Conservation (phyloP, 179 eudicot species). For the Kewa caespitosa region DNA sequence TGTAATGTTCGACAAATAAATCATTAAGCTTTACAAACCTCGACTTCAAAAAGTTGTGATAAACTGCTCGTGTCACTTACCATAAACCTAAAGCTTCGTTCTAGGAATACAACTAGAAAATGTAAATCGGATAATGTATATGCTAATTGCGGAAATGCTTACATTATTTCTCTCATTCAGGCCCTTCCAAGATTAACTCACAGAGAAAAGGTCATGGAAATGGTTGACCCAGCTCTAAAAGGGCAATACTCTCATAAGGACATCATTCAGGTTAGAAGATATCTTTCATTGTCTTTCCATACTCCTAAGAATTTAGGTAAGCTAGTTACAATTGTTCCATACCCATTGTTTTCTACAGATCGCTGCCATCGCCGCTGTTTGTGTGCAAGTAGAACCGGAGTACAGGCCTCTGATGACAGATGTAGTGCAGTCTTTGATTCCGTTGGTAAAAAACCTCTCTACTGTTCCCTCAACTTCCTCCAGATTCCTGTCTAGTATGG, state of each 20-base stretch:
- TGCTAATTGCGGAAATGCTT: conserved; percentile 9
- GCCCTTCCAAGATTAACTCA: conserved; percentile 88
- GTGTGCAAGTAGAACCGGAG: conserved; percentile 91
- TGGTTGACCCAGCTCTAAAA: conserved; percentile 74
- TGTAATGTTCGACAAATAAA: too few relatives aligned
- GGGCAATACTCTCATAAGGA: conserved; percentile 83
- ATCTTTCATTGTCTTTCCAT: conserved; percentile 3
- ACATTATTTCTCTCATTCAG: conserved; percentile 29
- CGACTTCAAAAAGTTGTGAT: too few relatives aligned
- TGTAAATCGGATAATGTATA: neutral
- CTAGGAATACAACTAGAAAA: neutral
- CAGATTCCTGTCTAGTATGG: conserved; percentile 37
- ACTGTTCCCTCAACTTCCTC: conserved; percentile 42
- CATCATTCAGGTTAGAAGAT: conserved; percentile 67
- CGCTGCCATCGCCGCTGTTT: conserved; percentile 96
- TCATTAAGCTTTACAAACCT: neutral
- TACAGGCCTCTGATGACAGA: conserved; percentile 94
- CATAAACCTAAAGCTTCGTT: neutral
- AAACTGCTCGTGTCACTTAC: conserved; percentile 12
- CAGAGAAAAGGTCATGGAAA: conserved; percentile 70
- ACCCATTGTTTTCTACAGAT: conserved; percentile 41
- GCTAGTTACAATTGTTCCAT: conserved; percentile 1
- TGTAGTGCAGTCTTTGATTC: conserved; percentile 88
- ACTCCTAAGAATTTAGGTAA: neutral
- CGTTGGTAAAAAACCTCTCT: conserved; percentile 61